A percentile compares a stretch with the other conserved stretches of the same genome.
phyloP scores from a whole-genome alignment of 805 yeast species.

The Yamadazyma endophytica region DNA sequence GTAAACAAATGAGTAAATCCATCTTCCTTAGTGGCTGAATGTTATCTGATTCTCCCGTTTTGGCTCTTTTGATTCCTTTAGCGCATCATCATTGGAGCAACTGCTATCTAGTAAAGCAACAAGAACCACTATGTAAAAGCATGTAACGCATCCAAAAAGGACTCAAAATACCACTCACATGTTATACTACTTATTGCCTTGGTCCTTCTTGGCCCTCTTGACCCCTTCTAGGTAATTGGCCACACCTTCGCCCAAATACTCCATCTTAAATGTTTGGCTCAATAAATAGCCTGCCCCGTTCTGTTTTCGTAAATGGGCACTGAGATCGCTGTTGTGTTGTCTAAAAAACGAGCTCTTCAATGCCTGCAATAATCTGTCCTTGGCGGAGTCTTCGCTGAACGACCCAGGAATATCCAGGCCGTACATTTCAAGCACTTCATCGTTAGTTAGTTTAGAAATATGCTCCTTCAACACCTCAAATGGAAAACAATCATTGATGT shows the following conservation, averaged over 20 bases:
- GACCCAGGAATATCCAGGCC: no score
- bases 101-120: no score
- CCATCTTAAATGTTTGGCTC: slow-evolving; percentile 44
- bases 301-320: slow-evolving; percentile 33
- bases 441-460: slow-evolving; percentile 26
- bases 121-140: no score
- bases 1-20: no score
- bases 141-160: no score
- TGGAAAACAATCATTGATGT: slow-evolving; percentile 32
- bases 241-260: slow-evolving; percentile 54
- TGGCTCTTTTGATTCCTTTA: no score
- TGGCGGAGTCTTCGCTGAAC: slow-evolving; percentile 25
- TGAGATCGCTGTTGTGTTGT: slow-evolving; percentile 38
- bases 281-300: slow-evolving; percentile 47
- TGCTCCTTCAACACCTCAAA: slow-evolving; percentile 26
- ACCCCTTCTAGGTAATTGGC: slow-evolving; percentile 45
- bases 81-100: no score
- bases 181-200: not conserved
- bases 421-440: no score
- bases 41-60: no score
- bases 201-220: slow-evolving; percentile 18
- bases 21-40: no score
- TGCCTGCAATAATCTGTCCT: slow-evolving; percentile 36
- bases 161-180: not conserved
- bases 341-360: slow-evolving; percentile 48